Evolutionary conservation across 1,284 basidiomycete genomes (phyloP).

Genomic region (Melampsora occidentalis): DNA sequence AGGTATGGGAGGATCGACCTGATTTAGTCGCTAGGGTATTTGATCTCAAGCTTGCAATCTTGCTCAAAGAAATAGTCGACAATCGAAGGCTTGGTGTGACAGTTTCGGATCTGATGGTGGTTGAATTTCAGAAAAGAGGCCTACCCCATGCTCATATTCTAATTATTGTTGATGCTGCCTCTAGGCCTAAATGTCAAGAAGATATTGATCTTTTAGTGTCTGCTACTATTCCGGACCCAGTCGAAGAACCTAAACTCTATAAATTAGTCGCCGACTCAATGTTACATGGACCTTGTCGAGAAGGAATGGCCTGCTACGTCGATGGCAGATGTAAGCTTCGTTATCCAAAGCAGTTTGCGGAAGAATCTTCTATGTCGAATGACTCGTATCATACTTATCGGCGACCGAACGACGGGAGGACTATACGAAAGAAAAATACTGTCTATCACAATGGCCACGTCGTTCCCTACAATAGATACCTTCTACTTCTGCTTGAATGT

Average conservation of each 20-base stretch:
- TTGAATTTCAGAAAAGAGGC: too few relatives aligned
- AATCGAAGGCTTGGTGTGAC: too few relatives aligned
- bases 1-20: too few relatives aligned
- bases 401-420: slow-evolving; percentile 4
- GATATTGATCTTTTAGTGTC: slow-evolving; percentile 56
- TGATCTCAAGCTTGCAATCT: neutral
- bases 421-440: neutral
- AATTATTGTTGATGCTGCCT: too few relatives aligned
- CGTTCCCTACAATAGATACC: slow-evolving; percentile 55
- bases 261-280: slow-evolving; percentile 51
- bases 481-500: slow-evolving; percentile 54
- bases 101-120: too few relatives aligned
- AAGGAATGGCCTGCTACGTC: slow-evolving; percentile 54
- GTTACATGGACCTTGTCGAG: slow-evolving; percentile 58
- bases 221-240: slow-evolving; percentile 56
- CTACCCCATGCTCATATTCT: too few relatives aligned
- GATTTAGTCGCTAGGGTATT: neutral
- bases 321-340: slow-evolving; percentile 56
- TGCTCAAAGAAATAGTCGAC: too few relatives aligned
- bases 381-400: slow-evolving; percentile 55
- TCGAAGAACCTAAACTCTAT: slow-evolving; percentile 55
- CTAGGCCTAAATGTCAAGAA: slow-evolving; percentile 50
- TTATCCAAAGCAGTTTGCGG: slow-evolving; percentile 56
- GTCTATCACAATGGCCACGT: slow-evolving; percentile 52
- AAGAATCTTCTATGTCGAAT: slow-evolving; percentile 53